These are phyloP conservation scores for Sarocladium kiliense DNA, from an alignment of 2,329 filamentous ascomycete species.

Conservation along the genomic window DNA sequence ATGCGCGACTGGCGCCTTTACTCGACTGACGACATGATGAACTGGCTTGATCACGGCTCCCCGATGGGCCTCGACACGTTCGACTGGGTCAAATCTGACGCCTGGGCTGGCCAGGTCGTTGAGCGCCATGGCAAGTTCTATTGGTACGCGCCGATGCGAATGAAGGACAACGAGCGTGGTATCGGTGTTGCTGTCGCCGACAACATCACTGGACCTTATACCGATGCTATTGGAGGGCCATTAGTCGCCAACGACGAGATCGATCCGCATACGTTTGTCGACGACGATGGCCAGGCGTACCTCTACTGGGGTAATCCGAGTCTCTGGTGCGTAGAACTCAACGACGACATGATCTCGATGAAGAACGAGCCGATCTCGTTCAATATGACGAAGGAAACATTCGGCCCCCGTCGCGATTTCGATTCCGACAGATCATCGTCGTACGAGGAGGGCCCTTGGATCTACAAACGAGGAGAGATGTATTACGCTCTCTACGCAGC, in stretches of 20 bases:
- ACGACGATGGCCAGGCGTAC: constrained; percentile 31
- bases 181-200: constrained; percentile 24
- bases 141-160: constrained; percentile 22
- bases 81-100: constrained; percentile 25
- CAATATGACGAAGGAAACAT: constrained; percentile 13
- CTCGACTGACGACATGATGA: constrained; percentile 27
- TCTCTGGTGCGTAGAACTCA: constrained; percentile 26
- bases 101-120: constrained; percentile 28
- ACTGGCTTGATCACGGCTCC: constrained; percentile 25
- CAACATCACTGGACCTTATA: constrained; percentile 22
- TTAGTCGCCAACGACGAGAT: constrained; percentile 25
- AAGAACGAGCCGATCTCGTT: constrained; percentile 17
- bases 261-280: constrained; percentile 27
- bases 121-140: constrained; percentile 27
- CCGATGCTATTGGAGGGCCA: constrained; percentile 22
- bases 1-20: constrained; percentile 29
- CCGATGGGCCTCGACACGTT: constrained; percentile 22
- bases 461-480: constrained; percentile 22
- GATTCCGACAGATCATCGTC: constrained; percentile 15
- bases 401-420: constrained; percentile 13
- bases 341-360: constrained; percentile 30
- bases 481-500: constrained; percentile 26
- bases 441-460: constrained; percentile 24
- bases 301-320: constrained; percentile 30
- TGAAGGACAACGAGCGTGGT: constrained; percentile 16